Evolutionary conservation across 1,284 basidiomycete genomes (phyloP).

Genomic region (Tilletia setariae): DNA sequence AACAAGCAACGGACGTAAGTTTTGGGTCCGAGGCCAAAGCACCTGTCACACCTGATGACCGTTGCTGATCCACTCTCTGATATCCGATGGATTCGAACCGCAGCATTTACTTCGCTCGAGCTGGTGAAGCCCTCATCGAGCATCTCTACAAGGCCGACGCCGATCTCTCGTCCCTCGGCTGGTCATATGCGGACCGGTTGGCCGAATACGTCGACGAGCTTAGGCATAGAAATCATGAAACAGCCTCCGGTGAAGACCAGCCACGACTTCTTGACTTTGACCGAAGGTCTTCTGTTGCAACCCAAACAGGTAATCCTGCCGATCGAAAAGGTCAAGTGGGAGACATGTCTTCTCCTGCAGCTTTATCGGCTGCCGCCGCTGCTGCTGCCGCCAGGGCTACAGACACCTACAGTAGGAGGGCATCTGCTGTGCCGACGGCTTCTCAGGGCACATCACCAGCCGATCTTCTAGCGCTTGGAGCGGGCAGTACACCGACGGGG

Average conservation of each 20-base stretch:
- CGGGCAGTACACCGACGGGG: background rate
- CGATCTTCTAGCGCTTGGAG: background rate
- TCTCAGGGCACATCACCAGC: background rate
- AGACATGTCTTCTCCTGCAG: background rate
- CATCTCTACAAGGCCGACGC: slow-evolving; percentile 99
- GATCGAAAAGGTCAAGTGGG: background rate
- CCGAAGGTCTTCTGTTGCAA: slow-evolving; percentile 18
- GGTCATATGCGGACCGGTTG: slow-evolving; percentile 80
- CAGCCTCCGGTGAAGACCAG: too few relatives aligned
- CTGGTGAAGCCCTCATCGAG: slow-evolving; percentile 69
- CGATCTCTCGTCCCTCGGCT: slow-evolving; percentile 87
- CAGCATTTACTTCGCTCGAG: slow-evolving; percentile 59
- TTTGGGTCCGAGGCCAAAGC: background rate
- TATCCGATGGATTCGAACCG: too few relatives aligned
- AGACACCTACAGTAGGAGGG: background rate
- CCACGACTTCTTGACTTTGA: background rate
- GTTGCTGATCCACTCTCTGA: too few relatives aligned
- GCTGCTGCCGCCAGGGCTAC: background rate
- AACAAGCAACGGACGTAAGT: slow-evolving; percentile 73
- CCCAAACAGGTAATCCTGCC: slow-evolving; percentile 20
- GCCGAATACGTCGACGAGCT: slow-evolving; percentile 47
- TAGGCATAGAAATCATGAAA: slow-evolving; percentile 29
- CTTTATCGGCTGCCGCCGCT: background rate
- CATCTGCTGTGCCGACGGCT: background rate
- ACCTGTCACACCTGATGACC: background rate